These are phyloP conservation scores for Saccharomycopsis javanensis DNA, from an alignment of 805 yeast genomes.

Conservation along the genomic window DNA sequence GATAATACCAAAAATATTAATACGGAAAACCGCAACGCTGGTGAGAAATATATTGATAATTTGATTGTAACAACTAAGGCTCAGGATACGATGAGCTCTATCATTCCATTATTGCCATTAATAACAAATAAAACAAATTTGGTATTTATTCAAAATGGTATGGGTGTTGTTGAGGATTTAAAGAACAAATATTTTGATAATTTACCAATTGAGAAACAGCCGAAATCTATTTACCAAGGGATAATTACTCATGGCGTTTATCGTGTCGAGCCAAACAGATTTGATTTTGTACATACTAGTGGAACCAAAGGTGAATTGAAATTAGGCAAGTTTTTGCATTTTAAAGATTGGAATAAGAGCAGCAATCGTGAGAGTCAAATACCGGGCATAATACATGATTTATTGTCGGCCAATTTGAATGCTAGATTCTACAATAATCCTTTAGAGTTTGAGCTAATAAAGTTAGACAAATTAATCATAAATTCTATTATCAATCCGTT, in stretches of 20 bases:
- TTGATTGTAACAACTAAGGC: constrained; percentile 75
- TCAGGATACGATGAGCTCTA: constrained; percentile 57
- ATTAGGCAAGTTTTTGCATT: constrained; percentile 36
- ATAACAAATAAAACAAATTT: constrained; percentile 49
- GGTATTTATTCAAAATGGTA: constrained; percentile 77
- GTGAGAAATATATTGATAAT: constrained; percentile 33
- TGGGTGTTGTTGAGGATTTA: constrained; percentile 64
- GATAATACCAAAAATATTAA: not conserved
- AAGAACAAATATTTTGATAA: constrained; percentile 28
- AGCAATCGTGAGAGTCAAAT: not conserved
- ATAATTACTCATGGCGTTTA: constrained; percentile 80
- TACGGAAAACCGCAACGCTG: not conserved
- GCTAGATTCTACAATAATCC: constrained; percentile 30
- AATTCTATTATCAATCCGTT: constrained; percentile 80
- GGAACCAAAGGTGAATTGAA: constrained; percentile 52
- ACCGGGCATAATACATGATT: constrained; percentile 25
- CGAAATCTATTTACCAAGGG: constrained; percentile 65
- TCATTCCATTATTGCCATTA: constrained; percentile 41
- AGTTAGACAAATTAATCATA: constrained; percentile 65
- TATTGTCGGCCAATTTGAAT: constrained; percentile 25
- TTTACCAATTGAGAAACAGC: constrained; percentile 39
- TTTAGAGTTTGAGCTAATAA: constrained; percentile 45
- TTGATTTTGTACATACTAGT: constrained; percentile 47
- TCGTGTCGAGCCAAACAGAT: constrained; percentile 32
- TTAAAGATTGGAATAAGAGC: constrained; percentile 5